Conservation (phyloP, 768 basidiomycete species). For the Infundibulicybe gibba region DNA sequence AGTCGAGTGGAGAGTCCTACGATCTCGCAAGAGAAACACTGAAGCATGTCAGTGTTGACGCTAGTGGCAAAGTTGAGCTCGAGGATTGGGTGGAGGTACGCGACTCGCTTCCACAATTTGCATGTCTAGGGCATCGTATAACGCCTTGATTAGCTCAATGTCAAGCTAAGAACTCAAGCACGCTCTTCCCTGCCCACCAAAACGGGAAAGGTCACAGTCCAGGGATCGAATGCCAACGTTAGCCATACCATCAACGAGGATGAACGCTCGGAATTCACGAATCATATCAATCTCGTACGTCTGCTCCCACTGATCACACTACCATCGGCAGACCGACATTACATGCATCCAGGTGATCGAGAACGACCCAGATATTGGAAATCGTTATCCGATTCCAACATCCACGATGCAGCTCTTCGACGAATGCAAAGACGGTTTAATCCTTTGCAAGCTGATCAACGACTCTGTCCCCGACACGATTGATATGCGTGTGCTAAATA, state of each 20-base stretch:
- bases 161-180: slow-evolving; percentile 64
- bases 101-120: not conserved
- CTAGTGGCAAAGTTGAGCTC: slow-evolving; percentile 92
- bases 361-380: slow-evolving; percentile 81
- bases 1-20: slow-evolving; percentile 83
- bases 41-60: slow-evolving; percentile 91
- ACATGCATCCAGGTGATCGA: slow-evolving; percentile 68
- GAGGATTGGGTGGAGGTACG: slow-evolving; percentile 98
- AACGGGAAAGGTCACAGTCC: slow-evolving; percentile 89
- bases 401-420: slow-evolving; percentile 99
- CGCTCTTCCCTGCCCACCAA: slow-evolving; percentile 50
- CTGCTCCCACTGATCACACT: not conserved
- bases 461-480: slow-evolving; percentile 99
- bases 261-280: slow-evolving; percentile 93
- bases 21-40: slow-evolving; percentile 87
- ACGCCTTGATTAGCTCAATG: slow-evolving; percentile 70
- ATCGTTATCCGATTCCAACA: slow-evolving; percentile 87
- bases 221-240: slow-evolving; percentile 92
- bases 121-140: too few relatives aligned
- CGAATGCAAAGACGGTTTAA: slow-evolving; percentile 91
- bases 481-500: slow-evolving; percentile 97
- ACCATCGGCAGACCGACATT: too few relatives aligned
- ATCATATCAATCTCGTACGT: slow-evolving; percentile 92
- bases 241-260: slow-evolving; percentile 98
- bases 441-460: slow-evolving; percentile 98